phyloP scores from a whole-genome alignment of 192 early-diverging fungal species.

The Entomortierella chlamydospora region DNA sequence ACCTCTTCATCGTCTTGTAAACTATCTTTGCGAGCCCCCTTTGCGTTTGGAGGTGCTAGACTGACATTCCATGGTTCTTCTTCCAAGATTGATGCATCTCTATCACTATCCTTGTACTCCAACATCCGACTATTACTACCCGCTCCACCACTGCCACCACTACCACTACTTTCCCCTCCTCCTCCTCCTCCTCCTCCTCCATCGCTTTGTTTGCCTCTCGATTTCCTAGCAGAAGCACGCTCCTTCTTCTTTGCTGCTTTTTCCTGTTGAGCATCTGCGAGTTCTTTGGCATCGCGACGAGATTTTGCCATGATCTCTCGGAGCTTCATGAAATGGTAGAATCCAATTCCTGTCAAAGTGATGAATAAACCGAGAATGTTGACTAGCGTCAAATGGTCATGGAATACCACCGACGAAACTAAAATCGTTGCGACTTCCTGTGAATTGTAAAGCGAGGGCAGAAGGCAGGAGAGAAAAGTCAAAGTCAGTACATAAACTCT shows the following conservation, averaged over 20 bases:
- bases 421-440: slow-evolving; percentile 89
- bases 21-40: neutral
- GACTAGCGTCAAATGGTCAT: slow-evolving; percentile 81
- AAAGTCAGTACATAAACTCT: too few relatives aligned
- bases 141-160: neutral
- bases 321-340: slow-evolving; percentile 79
- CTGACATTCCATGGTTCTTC: slow-evolving; percentile 32
- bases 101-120: neutral
- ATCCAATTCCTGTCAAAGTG: slow-evolving; percentile 85
- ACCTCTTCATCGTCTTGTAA: slow-evolving; percentile 15
- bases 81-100: neutral
- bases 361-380: slow-evolving; percentile 83
- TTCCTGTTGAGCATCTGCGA: slow-evolving; percentile 19
- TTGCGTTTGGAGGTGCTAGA: neutral
- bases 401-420: slow-evolving; percentile 79
- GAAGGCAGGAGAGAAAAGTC: neutral
- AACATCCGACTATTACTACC: neutral
- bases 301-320: slow-evolving; percentile 45
- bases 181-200: too few relatives aligned
- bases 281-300: slow-evolving; percentile 21
- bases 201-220: neutral
- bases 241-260: slow-evolving; percentile 15
- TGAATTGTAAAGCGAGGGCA: slow-evolving; percentile 12
- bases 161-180: too few relatives aligned
- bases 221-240: slow-evolving; percentile 2